Percentiles rank a stretch among this genome's conserved stretches.
Evolutionary conservation across 2,329 filamentous ascomycete species (phyloP).

Genomic region (Fusarium sarcochroum): DNA sequence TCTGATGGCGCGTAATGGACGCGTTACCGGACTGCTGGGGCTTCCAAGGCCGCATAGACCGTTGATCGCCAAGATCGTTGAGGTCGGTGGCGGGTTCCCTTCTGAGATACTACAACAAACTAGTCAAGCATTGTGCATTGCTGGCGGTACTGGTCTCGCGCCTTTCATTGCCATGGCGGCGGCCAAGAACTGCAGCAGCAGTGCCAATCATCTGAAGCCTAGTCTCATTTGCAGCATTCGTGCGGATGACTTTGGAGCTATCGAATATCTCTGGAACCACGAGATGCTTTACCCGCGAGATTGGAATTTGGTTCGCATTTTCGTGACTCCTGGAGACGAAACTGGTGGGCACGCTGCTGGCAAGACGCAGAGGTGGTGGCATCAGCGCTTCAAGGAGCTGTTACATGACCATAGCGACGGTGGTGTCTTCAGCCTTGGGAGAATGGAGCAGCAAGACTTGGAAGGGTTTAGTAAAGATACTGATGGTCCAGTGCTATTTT

Average conservation of each 20-base stretch:
- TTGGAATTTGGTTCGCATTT: slow-evolving; percentile 4
- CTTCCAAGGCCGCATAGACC: slow-evolving; percentile 6
- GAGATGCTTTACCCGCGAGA: neutral
- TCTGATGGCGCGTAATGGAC: slow-evolving; percentile 14
- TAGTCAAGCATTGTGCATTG: neutral
- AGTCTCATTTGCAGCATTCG: slow-evolving; percentile 17
- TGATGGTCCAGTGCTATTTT: neutral
- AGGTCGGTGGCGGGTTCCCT: slow-evolving; percentile 7
- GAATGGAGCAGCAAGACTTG: slow-evolving; percentile 1
- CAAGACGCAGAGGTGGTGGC: slow-evolving; percentile 8
- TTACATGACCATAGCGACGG: neutral
- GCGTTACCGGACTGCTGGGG: slow-evolving; percentile 18
- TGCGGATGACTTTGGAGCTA: neutral
- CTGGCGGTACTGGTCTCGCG: slow-evolving; percentile 7
- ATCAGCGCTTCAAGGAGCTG: neutral
- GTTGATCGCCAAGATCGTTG: neutral
- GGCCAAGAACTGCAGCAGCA: neutral
- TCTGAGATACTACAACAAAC: rapidly evolving
- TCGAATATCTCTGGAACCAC: neutral
- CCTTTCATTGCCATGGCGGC: slow-evolving; percentile 3
- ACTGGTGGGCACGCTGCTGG: neutral
- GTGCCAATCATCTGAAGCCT: neutral
- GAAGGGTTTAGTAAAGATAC: rapidly evolving
- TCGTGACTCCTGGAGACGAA: slow-evolving; percentile 10
- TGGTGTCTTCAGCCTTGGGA: neutral